Evolutionary conservation across 2,329 filamentous ascomycete genomes (phyloP), one percentile per base, ranked within the genome.

Genomic region (Aspergillus pseudotamarii): DNA sequence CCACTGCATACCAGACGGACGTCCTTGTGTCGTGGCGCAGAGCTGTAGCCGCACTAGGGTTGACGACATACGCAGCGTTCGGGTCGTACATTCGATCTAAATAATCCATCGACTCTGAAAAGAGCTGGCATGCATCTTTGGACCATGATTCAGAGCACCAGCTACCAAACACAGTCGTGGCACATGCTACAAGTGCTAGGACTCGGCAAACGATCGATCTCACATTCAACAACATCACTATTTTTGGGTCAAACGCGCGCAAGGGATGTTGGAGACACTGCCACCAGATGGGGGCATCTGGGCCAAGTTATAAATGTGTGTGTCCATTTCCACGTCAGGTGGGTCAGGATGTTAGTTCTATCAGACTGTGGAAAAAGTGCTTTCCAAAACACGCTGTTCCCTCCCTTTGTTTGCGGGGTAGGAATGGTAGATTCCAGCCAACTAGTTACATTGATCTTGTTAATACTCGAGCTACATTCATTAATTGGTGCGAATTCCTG

Each of bases 1-100:
- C 86, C 5, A 85, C 78, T 0, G 85, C 85, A 71, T 89, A 88
- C 86, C 87, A 89, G 80, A 36, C 80, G 0, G 85, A 86, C 50
- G 81, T 83, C 59, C 86, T 80, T 0, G 85, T 88, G 51, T 87
- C 85, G 63, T 88, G 85, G 9, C 58, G 58, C 48, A 59, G 23
- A 2, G 81, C 66, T 36, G 34, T 36, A 16, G 34, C 6, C 34
- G 34, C 34, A 6, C 61, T 59, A 4, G 64, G 66, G 0, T 62
- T 85, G 45, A 84, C 80, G 51, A 83, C 79, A 71, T 85, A 86
- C 19, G 63, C 68, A 6, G 81, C 81, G 2, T 74, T 73, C 2
- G 76, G 59, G 64, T 89, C 86, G 67, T 87, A 88, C 60, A 81
- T 83, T 2, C 72, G 75, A 67, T 88, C 86, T 36, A 36, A 16